Percentiles rank a stretch among this genome's conserved stretches.
These are phyloP conservation scores for Diaporthe sp. DNA, from an alignment of 2,329 filamentous ascomycete species.

Conservation along the genomic window DNA sequence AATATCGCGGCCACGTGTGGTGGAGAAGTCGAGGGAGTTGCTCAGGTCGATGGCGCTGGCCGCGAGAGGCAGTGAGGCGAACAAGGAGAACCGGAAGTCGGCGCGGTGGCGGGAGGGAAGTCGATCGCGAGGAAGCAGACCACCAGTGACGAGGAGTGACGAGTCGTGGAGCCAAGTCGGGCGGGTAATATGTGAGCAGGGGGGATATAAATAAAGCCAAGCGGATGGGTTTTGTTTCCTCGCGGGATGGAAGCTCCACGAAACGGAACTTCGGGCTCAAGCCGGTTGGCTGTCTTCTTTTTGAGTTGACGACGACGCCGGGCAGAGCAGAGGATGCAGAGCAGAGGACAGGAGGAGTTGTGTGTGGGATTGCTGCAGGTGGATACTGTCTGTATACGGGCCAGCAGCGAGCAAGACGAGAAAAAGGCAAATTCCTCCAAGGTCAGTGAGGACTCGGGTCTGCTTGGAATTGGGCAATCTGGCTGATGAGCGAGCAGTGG, in stretches of 20 bases:
- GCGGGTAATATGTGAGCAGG: slow-evolving; percentile 30
- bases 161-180: slow-evolving; percentile 24
- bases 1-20: not conserved
- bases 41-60: slow-evolving; percentile 8
- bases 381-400: not conserved
- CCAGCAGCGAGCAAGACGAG: slow-evolving; percentile 6
- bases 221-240: slow-evolving; percentile 26
- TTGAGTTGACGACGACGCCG: not conserved
- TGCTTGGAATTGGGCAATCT: slow-evolving; percentile 31
- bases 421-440: slow-evolving; percentile 13
- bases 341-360: not conserved
- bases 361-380: slow-evolving; percentile 4
- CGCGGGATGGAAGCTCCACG: slow-evolving; percentile 12
- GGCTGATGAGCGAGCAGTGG: slow-evolving; percentile 16
- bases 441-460: not conserved
- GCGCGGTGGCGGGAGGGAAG: not conserved
- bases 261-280: not conserved
- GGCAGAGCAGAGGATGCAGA: not conserved
- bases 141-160: slow-evolving; percentile 29
- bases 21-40: slow-evolving; percentile 21
- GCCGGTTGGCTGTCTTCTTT: not conserved
- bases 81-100: not conserved
- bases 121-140: slow-evolving; percentile 27
- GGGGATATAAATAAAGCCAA: slow-evolving; percentile 31
- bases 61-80: not conserved